Evolutionary conservation across 768 basidiomycete species (phyloP).

Genomic region (Leccinum ochraceum): DNA sequence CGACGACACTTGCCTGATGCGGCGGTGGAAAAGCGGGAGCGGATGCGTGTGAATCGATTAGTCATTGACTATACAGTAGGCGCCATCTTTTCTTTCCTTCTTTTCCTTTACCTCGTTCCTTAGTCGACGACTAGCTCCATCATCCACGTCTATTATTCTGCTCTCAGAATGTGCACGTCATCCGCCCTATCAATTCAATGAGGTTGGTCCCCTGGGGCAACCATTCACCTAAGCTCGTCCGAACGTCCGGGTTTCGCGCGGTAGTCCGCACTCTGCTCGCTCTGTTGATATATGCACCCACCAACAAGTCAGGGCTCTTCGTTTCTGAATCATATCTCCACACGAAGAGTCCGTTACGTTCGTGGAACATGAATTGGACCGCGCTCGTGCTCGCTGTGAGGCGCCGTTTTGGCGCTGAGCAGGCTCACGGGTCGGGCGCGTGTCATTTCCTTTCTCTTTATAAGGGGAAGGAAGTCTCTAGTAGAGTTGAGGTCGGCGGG

Average conservation of each 20-base stretch:
- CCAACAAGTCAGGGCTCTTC: slow-evolving; percentile 61
- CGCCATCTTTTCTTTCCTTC: background rate
- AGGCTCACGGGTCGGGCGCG: slow-evolving; percentile 43
- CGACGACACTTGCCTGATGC: slow-evolving; percentile 26
- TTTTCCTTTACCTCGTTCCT: background rate
- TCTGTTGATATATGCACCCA: too few relatives aligned
- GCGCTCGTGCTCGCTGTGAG: slow-evolving; percentile 42
- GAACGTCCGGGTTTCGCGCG: background rate
- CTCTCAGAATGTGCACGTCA: background rate
- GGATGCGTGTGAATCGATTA: slow-evolving; percentile 21
- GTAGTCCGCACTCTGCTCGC: too few relatives aligned
- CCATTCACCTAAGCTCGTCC: background rate
- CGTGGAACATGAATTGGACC: slow-evolving; percentile 57
- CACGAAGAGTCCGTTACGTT: slow-evolving; percentile 70
- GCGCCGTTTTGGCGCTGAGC: slow-evolving; percentile 58
- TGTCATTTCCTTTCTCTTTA: slow-evolving; percentile 31
- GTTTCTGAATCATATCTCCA: slow-evolving; percentile 32
- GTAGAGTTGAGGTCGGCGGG: slow-evolving; percentile 57
- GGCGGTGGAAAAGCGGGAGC: background rate
- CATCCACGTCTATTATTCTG: background rate
- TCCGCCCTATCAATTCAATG: background rate
- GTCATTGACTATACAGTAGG: slow-evolving; percentile 25
- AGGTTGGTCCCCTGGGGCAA: too few relatives aligned
- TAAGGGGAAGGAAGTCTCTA: slow-evolving; percentile 40
- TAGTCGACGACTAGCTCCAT: background rate